Evolutionary conservation across 257 asterid species (phyloP).

Genomic region (Solanum arcanum): DNA sequence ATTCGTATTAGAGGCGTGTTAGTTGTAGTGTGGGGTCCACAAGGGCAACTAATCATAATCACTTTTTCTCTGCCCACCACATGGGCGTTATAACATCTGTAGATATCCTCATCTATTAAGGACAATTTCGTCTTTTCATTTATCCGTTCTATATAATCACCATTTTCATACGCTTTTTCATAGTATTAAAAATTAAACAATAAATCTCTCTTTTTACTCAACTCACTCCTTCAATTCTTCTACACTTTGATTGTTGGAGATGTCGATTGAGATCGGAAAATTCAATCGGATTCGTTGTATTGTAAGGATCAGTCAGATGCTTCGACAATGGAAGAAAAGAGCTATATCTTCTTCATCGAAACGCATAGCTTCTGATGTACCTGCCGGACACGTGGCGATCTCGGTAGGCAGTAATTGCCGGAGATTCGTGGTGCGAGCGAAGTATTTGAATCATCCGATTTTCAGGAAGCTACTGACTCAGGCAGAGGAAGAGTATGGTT

Average conservation of each 20-base stretch:
- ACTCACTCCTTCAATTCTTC: neutral
- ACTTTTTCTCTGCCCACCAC: neutral
- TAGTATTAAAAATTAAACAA: neutral
- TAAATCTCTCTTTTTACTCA: neutral
- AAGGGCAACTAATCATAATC: neutral
- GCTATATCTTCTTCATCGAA: conserved; percentile 16
- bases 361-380: conserved; percentile 51
- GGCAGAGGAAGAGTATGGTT: conserved; percentile 82
- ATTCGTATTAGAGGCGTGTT: neutral
- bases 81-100: neutral
- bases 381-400: conserved; percentile 74
- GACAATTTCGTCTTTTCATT: neutral
- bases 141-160: neutral
- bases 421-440: conserved; percentile 61
- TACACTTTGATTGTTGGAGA: neutral
- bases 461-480: conserved; percentile 43
- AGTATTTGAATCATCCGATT: conserved; percentile 64
- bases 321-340: conserved; percentile 55
- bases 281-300: conserved; percentile 44
- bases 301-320: conserved; percentile 64
- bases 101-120: conserved; percentile 13
- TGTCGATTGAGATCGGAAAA: conserved; percentile 20
- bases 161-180: neutral
- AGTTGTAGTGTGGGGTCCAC: neutral
- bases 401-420: conserved; percentile 41